These are phyloP conservation scores for Dacryopinax primogenitus DNA, from an alignment of 768 basidiomycete genomes.

Conservation along the genomic window DNA sequence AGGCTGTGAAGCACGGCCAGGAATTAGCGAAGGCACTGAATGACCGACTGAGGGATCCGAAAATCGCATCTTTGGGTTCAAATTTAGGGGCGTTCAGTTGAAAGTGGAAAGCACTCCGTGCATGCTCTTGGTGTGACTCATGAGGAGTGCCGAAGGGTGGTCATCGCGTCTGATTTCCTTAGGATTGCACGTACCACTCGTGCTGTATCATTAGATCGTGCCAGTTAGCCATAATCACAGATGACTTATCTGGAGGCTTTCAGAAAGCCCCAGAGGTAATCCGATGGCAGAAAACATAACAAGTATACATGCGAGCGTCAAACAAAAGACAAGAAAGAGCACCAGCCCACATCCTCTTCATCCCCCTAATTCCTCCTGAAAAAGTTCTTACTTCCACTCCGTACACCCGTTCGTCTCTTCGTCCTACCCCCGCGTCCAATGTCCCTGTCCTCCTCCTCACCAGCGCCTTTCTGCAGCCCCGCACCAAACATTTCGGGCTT, in stretches of 20 bases:
- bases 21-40: slow-evolving; percentile 47
- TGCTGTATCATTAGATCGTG: too few relatives aligned
- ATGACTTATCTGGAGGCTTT: too few relatives aligned
- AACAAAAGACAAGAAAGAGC: neutral
- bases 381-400: slow-evolving; percentile 84
- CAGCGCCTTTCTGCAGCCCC: slow-evolving; percentile 73
- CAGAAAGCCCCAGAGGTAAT: too few relatives aligned
- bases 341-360: too few relatives aligned
- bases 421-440: slow-evolving; percentile 72
- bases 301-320: too few relatives aligned
- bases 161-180: too few relatives aligned
- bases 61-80: neutral
- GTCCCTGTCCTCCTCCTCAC: slow-evolving; percentile 29
- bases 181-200: too few relatives aligned
- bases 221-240: too few relatives aligned
- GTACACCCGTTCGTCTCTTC: slow-evolving; percentile 58
- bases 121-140: too few relatives aligned
- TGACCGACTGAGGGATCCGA: slow-evolving; percentile 15
- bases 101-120: neutral
- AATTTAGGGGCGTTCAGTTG: neutral
- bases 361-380: slow-evolving; percentile 39
- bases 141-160: too few relatives aligned
- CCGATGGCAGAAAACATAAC: too few relatives aligned
- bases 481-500: slow-evolving; percentile 72
- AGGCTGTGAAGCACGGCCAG: slow-evolving; percentile 51